Base-by-base conservation (phyloP, 148 eudicot genomes). In the Rhododendron mucronatum region DNA sequence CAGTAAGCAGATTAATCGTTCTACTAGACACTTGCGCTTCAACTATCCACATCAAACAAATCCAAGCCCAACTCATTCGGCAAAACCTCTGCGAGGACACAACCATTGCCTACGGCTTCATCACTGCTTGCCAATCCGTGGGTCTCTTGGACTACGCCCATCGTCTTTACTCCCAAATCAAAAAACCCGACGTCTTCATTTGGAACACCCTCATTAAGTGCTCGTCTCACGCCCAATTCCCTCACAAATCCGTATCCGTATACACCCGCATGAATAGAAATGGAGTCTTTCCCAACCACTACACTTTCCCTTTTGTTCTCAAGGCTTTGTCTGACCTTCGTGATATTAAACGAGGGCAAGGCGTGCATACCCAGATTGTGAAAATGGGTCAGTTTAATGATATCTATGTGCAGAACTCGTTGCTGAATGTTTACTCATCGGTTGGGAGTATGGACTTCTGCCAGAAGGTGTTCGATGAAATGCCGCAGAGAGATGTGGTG, bases 401-500 rank as follows among this genome's bases (percentile, higher is more conserved):
- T 87, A 80, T 91, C 26, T 92, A 92, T 57, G 90, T 92, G 2
- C 61, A 80, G 18, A 89, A 90, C 69, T 89, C 93, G 8, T 85
- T 92, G 77, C 16, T 92, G 90, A 88, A 85, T 83, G 79, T 88
- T 81, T 91, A 92, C 55, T 89, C 88, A 1, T 87, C 89, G 10
- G 65, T 86, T 80, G 89, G 89, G 13, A 71, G 87, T 5, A 87
- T 90, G 89, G 80, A 75, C 13, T 78, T 81, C 63, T 89, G 90
- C 33, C 55, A 80, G 20, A 78, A 78, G 28, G 85, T 91, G 91
- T 92, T 91, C 37, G 92, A 92, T 73, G 91, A 91, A 92, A 90
- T 91, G 93, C 84, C 90, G 6, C 73, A 85, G 47, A 90, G 90
- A 86, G 93, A 91, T 86, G 93, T 91, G 23, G 94, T 91, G 4